These are phyloP conservation scores for Solanum pennellii DNA, from an alignment of 257 asterid species.

Conservation along the genomic window DNA sequence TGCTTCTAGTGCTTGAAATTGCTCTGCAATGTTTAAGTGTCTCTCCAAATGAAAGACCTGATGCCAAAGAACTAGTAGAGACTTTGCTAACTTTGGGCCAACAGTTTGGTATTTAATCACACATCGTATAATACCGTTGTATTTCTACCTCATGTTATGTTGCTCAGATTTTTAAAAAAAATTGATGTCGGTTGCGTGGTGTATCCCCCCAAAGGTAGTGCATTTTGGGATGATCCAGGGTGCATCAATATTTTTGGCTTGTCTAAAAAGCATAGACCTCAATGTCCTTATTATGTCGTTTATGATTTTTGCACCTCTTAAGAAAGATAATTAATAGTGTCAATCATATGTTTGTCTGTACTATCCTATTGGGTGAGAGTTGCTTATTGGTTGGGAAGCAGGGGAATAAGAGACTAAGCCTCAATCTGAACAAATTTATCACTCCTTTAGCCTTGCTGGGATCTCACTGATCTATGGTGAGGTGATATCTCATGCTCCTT, in stretches of 20 bases:
- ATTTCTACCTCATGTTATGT: not conserved
- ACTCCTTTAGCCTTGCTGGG: not conserved
- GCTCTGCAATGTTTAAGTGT: not conserved
- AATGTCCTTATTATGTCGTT: not conserved
- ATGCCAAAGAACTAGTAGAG: not conserved
- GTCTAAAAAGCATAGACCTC: not conserved
- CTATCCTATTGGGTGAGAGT: not conserved
- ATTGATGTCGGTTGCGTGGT: not conserved
- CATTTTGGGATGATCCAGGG: not conserved
- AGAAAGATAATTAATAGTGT: not conserved
- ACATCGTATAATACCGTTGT: not conserved
- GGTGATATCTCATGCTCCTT: not conserved
- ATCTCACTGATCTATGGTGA: not conserved
- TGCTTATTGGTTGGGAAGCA: not conserved
- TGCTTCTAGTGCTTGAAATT: not conserved
- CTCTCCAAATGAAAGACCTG: conserved; percentile 5
- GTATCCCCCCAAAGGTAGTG: not conserved
- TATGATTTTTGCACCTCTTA: not conserved
- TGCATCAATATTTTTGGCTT: not conserved
- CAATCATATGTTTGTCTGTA: not conserved
- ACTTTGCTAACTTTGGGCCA: not conserved
- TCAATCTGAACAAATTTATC: not conserved
- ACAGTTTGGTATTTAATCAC: not conserved
- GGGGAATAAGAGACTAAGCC: not conserved
- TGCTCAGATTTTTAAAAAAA: not conserved